phyloP scores from a whole-genome alignment of 2,329 filamentous ascomycete species.

The Akanthomyces muscarius region DNA sequence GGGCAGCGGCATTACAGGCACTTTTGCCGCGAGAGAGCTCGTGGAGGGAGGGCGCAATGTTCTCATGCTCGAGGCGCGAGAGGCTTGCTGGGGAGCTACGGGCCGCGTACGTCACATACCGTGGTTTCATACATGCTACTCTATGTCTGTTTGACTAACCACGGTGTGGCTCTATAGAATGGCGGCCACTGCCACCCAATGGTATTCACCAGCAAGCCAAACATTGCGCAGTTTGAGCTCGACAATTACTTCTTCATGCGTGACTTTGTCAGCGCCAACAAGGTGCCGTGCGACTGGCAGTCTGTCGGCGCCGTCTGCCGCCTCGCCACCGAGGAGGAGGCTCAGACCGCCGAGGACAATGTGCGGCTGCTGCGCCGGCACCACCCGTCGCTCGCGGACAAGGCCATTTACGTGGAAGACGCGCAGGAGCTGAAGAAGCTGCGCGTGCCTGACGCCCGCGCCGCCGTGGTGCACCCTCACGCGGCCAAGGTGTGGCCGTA shows the following conservation, averaged over 20 bases:
- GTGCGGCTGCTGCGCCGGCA: constrained; percentile 46
- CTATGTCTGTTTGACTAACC: not conserved
- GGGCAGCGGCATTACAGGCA: constrained; percentile 73
- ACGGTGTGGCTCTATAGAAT: constrained; percentile 42
- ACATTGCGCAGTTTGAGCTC: constrained; percentile 68
- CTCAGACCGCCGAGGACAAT: constrained; percentile 47
- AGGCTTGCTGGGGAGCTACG: constrained; percentile 80
- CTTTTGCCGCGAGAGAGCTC: constrained; percentile 64
- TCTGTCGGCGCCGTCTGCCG: constrained; percentile 60
- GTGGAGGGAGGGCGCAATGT: constrained; percentile 51
- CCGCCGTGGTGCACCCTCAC: constrained; percentile 59
- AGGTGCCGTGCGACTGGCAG: constrained; percentile 67
- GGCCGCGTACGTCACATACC: constrained; percentile 56
- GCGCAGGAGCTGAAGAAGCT: constrained; percentile 45
- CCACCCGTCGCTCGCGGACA: constrained; percentile 54
- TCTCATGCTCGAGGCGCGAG: constrained; percentile 71
- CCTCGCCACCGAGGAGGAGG: constrained; percentile 54
- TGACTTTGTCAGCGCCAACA: constrained; percentile 51
- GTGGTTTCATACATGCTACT: not conserved
- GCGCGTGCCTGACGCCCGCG: constrained; percentile 53
- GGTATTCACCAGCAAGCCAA: constrained; percentile 56
- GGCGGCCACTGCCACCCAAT: constrained; percentile 73
- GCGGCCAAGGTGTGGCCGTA: constrained; percentile 78
- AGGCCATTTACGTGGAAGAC: constrained; percentile 39
- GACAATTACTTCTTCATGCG: constrained; percentile 60